Conservation (phyloP, 495 filamentous ascomycete species). For the Aspergillus campestris region DNA sequence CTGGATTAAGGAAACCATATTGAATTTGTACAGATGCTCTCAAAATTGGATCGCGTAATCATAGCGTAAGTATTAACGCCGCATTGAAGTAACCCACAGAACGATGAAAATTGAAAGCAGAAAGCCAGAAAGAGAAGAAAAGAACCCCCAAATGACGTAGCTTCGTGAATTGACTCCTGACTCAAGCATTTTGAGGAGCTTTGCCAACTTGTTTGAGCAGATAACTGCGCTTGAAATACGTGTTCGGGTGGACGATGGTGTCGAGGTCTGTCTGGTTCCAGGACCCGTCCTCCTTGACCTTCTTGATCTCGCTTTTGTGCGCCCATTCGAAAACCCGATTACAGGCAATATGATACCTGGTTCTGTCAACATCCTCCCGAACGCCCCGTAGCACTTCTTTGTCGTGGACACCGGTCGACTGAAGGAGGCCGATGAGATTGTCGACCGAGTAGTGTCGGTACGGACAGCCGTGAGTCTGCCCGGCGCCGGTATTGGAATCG, state of each 20-base stretch:
- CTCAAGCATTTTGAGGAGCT: slow-evolving; percentile 21
- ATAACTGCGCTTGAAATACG: slow-evolving; percentile 93
- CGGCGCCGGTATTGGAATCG: slow-evolving; percentile 73
- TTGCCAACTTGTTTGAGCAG: slow-evolving; percentile 59
- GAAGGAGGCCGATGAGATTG: slow-evolving; percentile 69
- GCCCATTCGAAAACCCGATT: slow-evolving; percentile 89
- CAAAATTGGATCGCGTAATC: too few species aligned
- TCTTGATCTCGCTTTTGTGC: slow-evolving; percentile 81
- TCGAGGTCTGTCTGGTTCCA: slow-evolving; percentile 78
- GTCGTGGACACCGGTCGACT: slow-evolving; percentile 68
- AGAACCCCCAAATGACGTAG: slow-evolving; percentile 12
- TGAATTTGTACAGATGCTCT: too few species aligned
- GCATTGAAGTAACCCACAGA: too few species aligned
- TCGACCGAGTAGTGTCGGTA: slow-evolving; percentile 88
- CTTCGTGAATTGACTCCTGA: slow-evolving; percentile 22
- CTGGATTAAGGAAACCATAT: background rate
- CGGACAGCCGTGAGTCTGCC: slow-evolving; percentile 88
- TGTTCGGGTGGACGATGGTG: slow-evolving; percentile 96
- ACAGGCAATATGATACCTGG: slow-evolving; percentile 91
- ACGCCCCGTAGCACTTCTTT: slow-evolving; percentile 69
- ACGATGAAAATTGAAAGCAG: background rate
- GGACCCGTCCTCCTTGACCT: slow-evolving; percentile 70
- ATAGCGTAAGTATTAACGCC: too few species aligned
- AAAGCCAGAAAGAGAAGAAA: background rate
- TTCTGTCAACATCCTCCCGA: slow-evolving; percentile 78